These are phyloP conservation scores for Suillus paluster DNA, from an alignment of 768 basidiomycete genomes.

Conservation along the genomic window DNA sequence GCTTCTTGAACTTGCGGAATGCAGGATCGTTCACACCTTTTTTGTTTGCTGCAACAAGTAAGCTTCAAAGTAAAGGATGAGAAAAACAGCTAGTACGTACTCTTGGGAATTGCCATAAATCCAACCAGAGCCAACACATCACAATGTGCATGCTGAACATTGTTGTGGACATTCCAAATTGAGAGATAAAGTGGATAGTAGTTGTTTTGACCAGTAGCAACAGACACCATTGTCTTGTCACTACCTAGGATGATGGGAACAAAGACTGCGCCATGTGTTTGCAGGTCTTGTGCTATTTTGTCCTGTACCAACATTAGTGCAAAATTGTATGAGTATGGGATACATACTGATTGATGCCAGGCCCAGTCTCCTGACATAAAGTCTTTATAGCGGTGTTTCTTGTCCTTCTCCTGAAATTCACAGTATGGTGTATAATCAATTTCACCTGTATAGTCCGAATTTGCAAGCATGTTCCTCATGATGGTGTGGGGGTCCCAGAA, in stretches of 20 bases:
- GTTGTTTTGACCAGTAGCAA: constrained; percentile 27
- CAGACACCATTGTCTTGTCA: constrained; percentile 34
- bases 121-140: constrained; percentile 21
- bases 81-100: constrained; percentile 16
- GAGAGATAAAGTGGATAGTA: constrained; percentile 30
- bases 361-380: constrained; percentile 20
- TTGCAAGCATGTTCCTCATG: constrained; percentile 22
- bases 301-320: constrained; percentile 22
- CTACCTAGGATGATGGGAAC: constrained; percentile 27
- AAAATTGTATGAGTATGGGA: background rate
- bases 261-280: constrained; percentile 22
- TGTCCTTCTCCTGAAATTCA: too few species aligned
- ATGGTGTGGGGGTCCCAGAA: constrained; percentile 25
- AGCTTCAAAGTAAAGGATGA: too few species aligned
- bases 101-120: constrained; percentile 34
- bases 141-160: constrained; percentile 22
- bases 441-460: constrained; percentile 24
- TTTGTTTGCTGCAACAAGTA: background rate
- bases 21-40: constrained; percentile 11
- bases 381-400: background rate
- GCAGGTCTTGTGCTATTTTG: constrained; percentile 23
- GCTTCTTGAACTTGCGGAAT: constrained; percentile 23
- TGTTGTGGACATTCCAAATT: constrained; percentile 26
- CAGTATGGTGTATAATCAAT: constrained; percentile 22
- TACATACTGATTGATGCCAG: constrained; percentile 18